These are phyloP conservation scores for Populus deltoides DNA, from an alignment of 345 rosid species.

Conservation along the genomic window DNA sequence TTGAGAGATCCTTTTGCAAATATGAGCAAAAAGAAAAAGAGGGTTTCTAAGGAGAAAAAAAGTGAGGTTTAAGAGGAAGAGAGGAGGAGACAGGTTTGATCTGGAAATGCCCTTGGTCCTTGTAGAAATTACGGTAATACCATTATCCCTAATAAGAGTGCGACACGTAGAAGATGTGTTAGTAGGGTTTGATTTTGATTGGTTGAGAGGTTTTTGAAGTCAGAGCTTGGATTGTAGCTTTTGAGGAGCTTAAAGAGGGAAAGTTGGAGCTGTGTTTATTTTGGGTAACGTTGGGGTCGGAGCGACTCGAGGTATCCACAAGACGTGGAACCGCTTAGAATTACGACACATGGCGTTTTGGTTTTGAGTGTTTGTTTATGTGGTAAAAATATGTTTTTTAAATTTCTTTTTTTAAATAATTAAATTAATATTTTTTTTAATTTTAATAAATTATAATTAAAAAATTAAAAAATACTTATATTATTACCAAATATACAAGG, in stretches of 20 bases:
- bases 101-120: conserved; percentile 2
- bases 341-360: neutral
- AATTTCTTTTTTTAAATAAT: too few relatives aligned
- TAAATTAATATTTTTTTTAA: too few relatives aligned
- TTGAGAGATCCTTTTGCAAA: neutral
- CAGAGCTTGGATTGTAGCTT: neutral
- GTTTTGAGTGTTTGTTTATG: too few relatives aligned
- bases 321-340: neutral
- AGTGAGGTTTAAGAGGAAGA: conserved; percentile 35
- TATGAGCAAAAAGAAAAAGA: neutral
- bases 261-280: neutral
- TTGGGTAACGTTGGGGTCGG: neutral
- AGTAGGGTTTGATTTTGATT: neutral
- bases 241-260: neutral
- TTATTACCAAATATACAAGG: too few relatives aligned
- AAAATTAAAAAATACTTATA: too few relatives aligned
- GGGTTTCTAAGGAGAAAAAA: neutral
- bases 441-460: too few relatives aligned
- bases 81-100: neutral
- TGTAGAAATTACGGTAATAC: conserved; percentile 24
- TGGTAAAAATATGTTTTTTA: too few relatives aligned
- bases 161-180: neutral
- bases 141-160: neutral
- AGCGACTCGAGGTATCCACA: conserved; percentile 14
- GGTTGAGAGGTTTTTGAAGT: neutral